Conservation (phyloP, 345 rosid genomes). For the Moringa oleifera region DNA sequence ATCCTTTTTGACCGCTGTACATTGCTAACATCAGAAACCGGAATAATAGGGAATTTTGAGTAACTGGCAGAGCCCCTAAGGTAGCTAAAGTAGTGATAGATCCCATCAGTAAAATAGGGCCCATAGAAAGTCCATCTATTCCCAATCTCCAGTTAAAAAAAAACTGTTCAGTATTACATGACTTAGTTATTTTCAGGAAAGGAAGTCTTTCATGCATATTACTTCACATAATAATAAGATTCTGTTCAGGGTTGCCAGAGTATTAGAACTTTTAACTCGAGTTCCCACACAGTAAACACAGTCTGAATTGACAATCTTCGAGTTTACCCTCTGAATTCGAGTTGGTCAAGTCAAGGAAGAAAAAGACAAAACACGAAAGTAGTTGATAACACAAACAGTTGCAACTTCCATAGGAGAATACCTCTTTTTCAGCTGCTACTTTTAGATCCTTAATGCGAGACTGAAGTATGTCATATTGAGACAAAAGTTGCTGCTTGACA, state of each 20-base stretch:
- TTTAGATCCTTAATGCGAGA: slow-evolving; percentile 79
- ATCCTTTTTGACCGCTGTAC: slow-evolving; percentile 4
- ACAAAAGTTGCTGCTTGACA: slow-evolving; percentile 76
- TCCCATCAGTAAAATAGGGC: no score
- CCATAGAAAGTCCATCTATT: no score
- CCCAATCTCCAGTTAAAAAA: no score
- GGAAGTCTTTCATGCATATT: background rate
- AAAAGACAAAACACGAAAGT: background rate
- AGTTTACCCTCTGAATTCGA: background rate
- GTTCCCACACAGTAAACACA: no score
- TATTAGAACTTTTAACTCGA: background rate
- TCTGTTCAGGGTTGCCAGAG: background rate
- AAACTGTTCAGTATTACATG: no score
- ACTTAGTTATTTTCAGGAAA: background rate
- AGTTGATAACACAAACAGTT: background rate
- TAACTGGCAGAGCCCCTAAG: background rate
- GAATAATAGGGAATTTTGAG: background rate
- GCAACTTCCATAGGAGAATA: slow-evolving; percentile 14
- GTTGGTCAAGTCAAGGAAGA: background rate
- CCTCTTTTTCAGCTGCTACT: slow-evolving; percentile 85
- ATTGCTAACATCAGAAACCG: slow-evolving; percentile 7
- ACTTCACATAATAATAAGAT: no score
- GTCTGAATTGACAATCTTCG: no score
- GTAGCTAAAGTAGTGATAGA: no score
- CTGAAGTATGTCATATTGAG: slow-evolving; percentile 83